Percentiles rank a stretch among this genome's conserved stretches.
phyloP scores from a whole-genome alignment of 306 rosid genomes.

The Argentina anserina region DNA sequence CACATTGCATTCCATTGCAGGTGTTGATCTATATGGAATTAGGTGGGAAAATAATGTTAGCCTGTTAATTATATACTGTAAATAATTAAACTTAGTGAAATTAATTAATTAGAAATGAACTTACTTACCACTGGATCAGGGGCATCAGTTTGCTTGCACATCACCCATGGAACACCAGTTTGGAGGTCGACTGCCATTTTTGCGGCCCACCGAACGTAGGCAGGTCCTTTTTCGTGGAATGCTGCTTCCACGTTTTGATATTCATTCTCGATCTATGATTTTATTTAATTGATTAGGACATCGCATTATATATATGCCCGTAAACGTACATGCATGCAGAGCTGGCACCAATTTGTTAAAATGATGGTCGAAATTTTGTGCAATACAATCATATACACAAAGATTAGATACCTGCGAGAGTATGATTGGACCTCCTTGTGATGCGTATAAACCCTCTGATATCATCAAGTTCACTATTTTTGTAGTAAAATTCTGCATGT shows the following conservation, averaged over 20 bases:
- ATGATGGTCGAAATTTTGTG: neutral
- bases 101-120: neutral
- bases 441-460: constrained; percentile 58
- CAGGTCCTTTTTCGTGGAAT: constrained; percentile 33
- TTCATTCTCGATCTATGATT: constrained; percentile 63
- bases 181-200: constrained; percentile 64
- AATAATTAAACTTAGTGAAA: neutral
- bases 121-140: constrained; percentile 62
- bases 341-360: neutral
- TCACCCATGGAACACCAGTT: constrained; percentile 70
- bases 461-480: constrained; percentile 67
- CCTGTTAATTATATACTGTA: too few species aligned
- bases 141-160: constrained; percentile 86
- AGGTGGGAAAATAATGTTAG: too few species aligned
- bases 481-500: constrained; percentile 74
- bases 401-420: constrained; percentile 46
- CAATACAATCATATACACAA: neutral
- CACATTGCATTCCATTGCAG: constrained; percentile 80
- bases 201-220: constrained; percentile 66
- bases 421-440: constrained; percentile 84
- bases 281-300: neutral
- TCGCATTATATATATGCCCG: neutral
- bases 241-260: constrained; percentile 55
- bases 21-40: constrained; percentile 81
- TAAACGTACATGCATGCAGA: too few species aligned